Base-by-base conservation (phyloP, 805 yeast species). In the Hagleromyces aurorensis region DNA sequence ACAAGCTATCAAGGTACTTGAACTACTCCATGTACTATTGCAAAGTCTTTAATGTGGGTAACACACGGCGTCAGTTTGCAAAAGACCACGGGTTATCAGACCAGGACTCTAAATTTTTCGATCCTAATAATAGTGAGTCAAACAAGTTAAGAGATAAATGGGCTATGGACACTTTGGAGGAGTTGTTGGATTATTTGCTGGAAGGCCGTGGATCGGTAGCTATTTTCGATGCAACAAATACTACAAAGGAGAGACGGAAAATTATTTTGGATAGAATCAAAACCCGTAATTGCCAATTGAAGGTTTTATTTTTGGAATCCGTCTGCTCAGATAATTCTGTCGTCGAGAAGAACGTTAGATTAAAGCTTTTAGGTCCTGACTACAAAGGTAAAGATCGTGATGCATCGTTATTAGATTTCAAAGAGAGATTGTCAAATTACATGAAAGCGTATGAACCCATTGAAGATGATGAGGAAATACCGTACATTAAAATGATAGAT, bases 11-110 rank as follows among this genome's bases (percentile, higher is more conserved):
- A 1, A 62, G 97, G 37, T 91, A 84, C 57, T 64, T 89, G 52
- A 89, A 89, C 59, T 89, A 96, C 94, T 71, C 86, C 21, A 94
- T 87, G 58, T 93, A 87, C 46, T 85, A 82, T 43, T 78, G 94
- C 36, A 69, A 79, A 40, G 87, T 89, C 7, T 89, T 91, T 64
- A 89, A 89, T 50, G 98, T 91, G 17, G 98, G 98, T 1, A 83
- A 91, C 47, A 89, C 96, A 0, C 70, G 98, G 46, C 68, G 97
- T 48, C 72, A 75, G 40, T 86, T 81, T 39, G 69, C 72, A 3
- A 45, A 46, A 25, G 45, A 46, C 8, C 51, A 48, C 27, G 44
- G 41, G 18, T 25, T 52, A 10, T 38, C 40, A n/a, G 50, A 60
- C 11, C 96, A 89, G 44, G 72, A 72, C 34, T 96, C 96, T 2